Percentiles rank a stretch among this genome's conserved stretches.
Conservation (phyloP, 441 rosid species). For the Eutrema salsugineum region DNA sequence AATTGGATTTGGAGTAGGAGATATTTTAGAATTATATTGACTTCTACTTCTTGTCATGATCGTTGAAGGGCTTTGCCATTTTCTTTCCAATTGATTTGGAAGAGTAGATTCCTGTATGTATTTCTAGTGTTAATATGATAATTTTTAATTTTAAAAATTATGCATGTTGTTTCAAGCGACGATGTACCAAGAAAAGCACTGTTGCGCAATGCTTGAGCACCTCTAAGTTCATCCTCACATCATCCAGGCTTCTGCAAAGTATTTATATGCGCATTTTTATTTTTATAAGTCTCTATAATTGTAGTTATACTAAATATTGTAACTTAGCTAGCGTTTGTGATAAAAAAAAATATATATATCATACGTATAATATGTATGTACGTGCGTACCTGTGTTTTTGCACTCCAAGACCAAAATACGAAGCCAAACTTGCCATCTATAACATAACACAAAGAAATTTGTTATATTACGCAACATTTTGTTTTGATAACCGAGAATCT, state of each 20-base stretch:
- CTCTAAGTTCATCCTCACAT: slow-evolving; percentile 85
- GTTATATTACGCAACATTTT: background rate
- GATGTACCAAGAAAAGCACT: slow-evolving; percentile 70
- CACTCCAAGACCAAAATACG: slow-evolving; percentile 81
- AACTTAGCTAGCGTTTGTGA: background rate
- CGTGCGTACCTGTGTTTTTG: slow-evolving; percentile 68
- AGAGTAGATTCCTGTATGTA: slow-evolving; percentile 67
- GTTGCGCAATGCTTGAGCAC: slow-evolving; percentile 90
- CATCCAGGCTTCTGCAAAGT: slow-evolving; percentile 66
- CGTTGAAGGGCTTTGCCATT: slow-evolving; percentile 42
- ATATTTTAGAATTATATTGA: background rate
- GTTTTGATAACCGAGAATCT: background rate
- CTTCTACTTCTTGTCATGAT: slow-evolving; percentile 69
- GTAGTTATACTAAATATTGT: background rate
- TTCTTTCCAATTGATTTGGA: slow-evolving; percentile 48
- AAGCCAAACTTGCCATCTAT: slow-evolving; percentile 88
- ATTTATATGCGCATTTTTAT: background rate
- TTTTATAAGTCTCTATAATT: background rate
- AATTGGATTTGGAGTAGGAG: background rate
- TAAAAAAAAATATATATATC: background rate
- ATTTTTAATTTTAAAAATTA: too few relatives aligned
- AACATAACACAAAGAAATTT: background rate
- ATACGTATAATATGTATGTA: background rate
- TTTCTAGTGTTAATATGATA: background rate
- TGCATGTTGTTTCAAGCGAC: background rate